Base-by-base conservation (phyloP, 371 early-diverging fungal genomes). In the Saksenaea oblongispora region DNA sequence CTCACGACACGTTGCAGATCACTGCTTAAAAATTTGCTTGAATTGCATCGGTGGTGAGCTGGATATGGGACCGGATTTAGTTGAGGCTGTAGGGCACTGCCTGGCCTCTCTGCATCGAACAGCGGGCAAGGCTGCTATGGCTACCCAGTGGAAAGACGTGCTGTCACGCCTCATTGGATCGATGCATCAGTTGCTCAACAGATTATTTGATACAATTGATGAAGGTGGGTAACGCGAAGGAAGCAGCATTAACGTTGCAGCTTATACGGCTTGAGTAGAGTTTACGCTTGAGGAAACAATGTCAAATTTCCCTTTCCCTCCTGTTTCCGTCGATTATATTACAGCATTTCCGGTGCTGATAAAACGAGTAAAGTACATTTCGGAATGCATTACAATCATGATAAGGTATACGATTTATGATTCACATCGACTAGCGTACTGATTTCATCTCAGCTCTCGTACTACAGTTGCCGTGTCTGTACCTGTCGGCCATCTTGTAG, bases 151-250 rank as follows among this genome's bases (percentile, higher is more conserved):
- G 89, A 75, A 76, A 53, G 72, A 64, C 7, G 78, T 71, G 24
- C 14, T 81, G 4, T 64, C 74, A 51, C 73, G 73, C 44, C 31
- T 87, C 26, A 68, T 86, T 58, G 84, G 85, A 51, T 79, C 86
- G 11, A 66, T 81, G 17, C 84, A 88, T 57, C 63, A 70, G 35
- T 71, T 75, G 26, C 63, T 87, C 57, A 79, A 85, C 55, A 62
- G 71, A 35, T 68, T 88, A 9, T 85, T 86, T 63, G 76, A 75
- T 56, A 82, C 83, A 0, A 65, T 88, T 0, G 87, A 86, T 59
- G 88, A 88, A 85, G 88, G 85, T 84, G 73, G 28, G 51, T 2
- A 55, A 37, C 8, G 27, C 18, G 11, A 39, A 22, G 11, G 41
- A 28, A 35, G 34, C n/a, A 39, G 17, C 3, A 14, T 36, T 44